Evolutionary conservation across 1,284 basidiomycete genomes (phyloP).

Genomic region (Leccinum proximum): DNA sequence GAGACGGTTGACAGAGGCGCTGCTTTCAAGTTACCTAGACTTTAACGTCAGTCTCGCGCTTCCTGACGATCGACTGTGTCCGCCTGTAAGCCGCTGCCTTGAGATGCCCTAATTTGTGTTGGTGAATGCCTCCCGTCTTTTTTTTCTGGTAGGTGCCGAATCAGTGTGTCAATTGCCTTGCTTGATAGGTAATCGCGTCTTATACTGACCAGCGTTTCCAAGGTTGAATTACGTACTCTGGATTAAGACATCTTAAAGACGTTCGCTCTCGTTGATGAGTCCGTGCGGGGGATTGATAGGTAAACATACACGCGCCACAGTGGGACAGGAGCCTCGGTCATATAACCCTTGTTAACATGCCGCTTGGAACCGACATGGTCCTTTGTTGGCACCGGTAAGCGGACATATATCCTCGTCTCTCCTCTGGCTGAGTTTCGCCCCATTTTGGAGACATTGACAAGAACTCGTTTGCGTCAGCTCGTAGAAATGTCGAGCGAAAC

Average conservation of each 20-base stretch:
- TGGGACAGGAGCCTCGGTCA: slow-evolving; percentile 88
- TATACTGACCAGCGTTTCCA: background rate
- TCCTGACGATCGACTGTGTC: slow-evolving; percentile 76
- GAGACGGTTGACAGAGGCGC: slow-evolving; percentile 74
- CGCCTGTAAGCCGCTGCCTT: slow-evolving; percentile 52
- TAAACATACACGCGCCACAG: slow-evolving; percentile 46
- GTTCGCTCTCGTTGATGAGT: slow-evolving; percentile 14
- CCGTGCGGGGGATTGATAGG: slow-evolving; percentile 45
- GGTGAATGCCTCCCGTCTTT: no score
- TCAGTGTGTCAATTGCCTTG: slow-evolving; percentile 37
- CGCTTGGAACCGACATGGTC: slow-evolving; percentile 49
- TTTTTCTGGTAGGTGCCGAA: slow-evolving; percentile 54
- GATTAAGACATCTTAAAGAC: slow-evolving; percentile 58
- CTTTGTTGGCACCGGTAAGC: slow-evolving; percentile 70
- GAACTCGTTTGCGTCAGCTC: slow-evolving; percentile 52
- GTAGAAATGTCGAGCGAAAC: slow-evolving; percentile 54
- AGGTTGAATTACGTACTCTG: slow-evolving; percentile 80
- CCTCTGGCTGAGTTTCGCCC: slow-evolving; percentile 1
- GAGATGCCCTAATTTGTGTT: background rate
- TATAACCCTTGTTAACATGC: slow-evolving; percentile 84
- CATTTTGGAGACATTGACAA: slow-evolving; percentile 61
- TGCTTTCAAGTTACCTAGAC: slow-evolving; percentile 40
- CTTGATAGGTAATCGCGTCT: background rate
- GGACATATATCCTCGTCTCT: background rate
- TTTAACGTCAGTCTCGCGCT: slow-evolving; percentile 51